Percentiles rank a stretch among this genome's conserved stretches.
These are phyloP conservation scores for Crotalaria pallida DNA, from an alignment of 306 rosid species.

Conservation along the genomic window DNA sequence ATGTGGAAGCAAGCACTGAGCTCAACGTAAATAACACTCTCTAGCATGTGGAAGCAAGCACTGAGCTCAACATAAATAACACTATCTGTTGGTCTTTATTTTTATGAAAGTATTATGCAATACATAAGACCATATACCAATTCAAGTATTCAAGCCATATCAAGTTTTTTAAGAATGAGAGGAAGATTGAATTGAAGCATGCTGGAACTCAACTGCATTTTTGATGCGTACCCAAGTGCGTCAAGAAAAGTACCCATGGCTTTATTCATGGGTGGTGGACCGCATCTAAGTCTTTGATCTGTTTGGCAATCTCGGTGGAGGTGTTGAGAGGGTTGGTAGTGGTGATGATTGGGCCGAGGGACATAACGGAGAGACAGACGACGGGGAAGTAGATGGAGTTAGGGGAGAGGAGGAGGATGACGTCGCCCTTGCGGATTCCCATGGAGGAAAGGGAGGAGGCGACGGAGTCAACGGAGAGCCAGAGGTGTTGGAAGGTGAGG, in stretches of 20 bases:
- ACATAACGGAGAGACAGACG: too few relatives aligned
- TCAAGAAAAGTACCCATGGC: conserved; percentile 43
- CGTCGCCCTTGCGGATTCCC: too few relatives aligned
- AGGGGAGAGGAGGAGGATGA: too few relatives aligned
- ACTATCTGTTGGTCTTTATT: background rate
- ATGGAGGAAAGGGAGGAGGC: too few relatives aligned
- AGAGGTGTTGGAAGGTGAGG: too few relatives aligned
- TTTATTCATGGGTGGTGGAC: conserved; percentile 47
- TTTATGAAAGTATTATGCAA: background rate
- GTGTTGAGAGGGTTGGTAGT: too few relatives aligned
- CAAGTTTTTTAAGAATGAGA: background rate
- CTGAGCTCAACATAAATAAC: background rate
- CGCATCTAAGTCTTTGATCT: conserved; percentile 52
- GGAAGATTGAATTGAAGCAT: background rate
- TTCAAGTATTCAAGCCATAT: background rate
- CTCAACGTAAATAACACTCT: too few relatives aligned
- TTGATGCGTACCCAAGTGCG: conserved; percentile 40
- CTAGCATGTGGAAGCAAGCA: background rate
- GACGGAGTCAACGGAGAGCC: too few relatives aligned
- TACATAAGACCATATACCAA: background rate
- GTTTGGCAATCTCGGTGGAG: too few relatives aligned
- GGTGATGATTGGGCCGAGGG: too few relatives aligned
- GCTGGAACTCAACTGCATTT: conserved; percentile 44
- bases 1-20: too few relatives aligned
- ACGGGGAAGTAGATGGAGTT: too few relatives aligned